Evolutionary conservation across 1,139 yeast species (phyloP).

Genomic region (Sugiyamaella grinbergsii): DNA sequence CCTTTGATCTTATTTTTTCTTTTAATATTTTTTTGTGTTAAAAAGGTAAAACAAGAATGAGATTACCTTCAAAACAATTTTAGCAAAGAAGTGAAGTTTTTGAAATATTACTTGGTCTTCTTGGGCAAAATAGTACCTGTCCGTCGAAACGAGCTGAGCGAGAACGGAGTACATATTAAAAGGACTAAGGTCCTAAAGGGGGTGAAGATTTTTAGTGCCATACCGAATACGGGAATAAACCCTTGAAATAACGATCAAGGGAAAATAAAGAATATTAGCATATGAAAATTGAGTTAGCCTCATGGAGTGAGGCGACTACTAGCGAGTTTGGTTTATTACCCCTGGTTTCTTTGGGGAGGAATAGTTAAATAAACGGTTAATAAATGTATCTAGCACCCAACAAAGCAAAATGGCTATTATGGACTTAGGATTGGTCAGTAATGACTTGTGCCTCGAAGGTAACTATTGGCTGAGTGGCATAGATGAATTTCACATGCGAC

Average conservation of each 20-base stretch:
- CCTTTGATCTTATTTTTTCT: not conserved
- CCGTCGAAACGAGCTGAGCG: conserved; percentile 5
- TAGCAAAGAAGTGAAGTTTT: not conserved
- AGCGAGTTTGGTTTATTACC: no score
- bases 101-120: not conserved
- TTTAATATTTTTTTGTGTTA: not conserved
- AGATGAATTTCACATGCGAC: no score
- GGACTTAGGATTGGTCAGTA: no score
- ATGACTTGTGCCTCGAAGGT: not conserved
- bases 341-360: no score
- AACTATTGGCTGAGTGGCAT: no score
- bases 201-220: conserved; percentile 15
- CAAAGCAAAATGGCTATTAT: no score
- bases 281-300: conserved; percentile 9
- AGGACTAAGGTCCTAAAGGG: not conserved
- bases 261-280: conserved; percentile 1
- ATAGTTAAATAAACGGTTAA: no score
- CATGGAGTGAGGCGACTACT: not conserved
- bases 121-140: no score
- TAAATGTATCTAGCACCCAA: no score
- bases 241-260: not conserved
- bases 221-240: conserved; percentile 7
- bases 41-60: not conserved
- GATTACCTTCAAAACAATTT: not conserved
- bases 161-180: conserved; percentile 6